Conservation (phyloP, 2,329 filamentous ascomycete species). For the Celoporthe dispersa region DNA sequence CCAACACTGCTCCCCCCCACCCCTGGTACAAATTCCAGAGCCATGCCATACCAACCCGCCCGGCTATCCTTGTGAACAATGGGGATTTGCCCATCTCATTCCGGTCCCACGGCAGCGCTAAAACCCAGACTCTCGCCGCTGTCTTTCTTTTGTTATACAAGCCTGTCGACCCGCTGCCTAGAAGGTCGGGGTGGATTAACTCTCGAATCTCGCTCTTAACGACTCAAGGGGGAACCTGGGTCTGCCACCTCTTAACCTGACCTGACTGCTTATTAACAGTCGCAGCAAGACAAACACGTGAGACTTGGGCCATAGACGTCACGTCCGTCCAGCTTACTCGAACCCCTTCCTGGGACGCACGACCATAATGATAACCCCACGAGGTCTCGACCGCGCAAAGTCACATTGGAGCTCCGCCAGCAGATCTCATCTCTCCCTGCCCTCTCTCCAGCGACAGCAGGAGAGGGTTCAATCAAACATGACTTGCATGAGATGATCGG, state of each 20-base stretch:
- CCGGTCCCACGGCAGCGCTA: not conserved
- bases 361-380: not conserved
- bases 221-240: not conserved
- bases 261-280: not conserved
- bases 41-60: not conserved
- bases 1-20: too few species aligned
- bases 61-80: not conserved
- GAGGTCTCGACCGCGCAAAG: not conserved
- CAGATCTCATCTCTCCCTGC: not conserved
- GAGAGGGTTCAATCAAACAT: not conserved
- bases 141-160: not conserved
- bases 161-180: not conserved
- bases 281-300: not conserved
- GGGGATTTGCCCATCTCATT: not conserved
- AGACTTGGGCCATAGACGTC: not conserved
- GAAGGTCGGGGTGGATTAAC: not conserved
- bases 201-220: not conserved
- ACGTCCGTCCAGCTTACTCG: not conserved
- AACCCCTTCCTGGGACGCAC: not conserved
- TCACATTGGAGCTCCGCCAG: not conserved
- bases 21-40: not conserved
- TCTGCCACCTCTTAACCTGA: not conserved
- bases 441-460: not conserved
- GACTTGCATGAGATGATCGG: slow-evolving; percentile 5
- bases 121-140: not conserved